phyloP scores from a whole-genome alignment of 2,329 filamentous ascomycete species.

The Zasmidium citrigriseum region DNA sequence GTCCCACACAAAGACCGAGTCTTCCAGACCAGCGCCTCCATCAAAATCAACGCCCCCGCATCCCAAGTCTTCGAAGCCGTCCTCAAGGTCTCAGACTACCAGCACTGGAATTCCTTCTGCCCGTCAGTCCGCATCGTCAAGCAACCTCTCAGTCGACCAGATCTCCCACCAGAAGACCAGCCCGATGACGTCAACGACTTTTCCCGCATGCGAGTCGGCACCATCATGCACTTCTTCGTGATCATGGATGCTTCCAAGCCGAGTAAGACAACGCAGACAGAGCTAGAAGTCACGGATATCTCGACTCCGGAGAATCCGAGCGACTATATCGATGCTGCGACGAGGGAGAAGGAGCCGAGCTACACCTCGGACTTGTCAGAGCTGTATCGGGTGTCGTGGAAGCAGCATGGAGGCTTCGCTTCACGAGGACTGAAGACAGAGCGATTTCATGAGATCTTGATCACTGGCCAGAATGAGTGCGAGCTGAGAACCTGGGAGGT shows the following conservation, averaged over 20 bases:
- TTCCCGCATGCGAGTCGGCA: conserved; percentile 17
- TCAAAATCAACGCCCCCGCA: conserved; percentile 40
- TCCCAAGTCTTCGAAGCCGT: conserved; percentile 42
- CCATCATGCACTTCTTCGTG: conserved; percentile 26
- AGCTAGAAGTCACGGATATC: conserved; percentile 28
- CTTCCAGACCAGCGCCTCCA: conserved; percentile 25
- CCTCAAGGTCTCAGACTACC: conserved; percentile 45
- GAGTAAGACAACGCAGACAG: conserved; percentile 16
- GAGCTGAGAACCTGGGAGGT: conserved; percentile 34
- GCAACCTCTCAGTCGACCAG: conserved; percentile 11
- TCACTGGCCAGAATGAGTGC: conserved; percentile 24
- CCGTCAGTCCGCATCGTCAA: conserved; percentile 41
- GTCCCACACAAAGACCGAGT: conserved; percentile 25
- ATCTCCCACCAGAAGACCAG: conserved; percentile 10
- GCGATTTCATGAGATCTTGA: conserved; percentile 33
- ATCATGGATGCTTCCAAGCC: conserved; percentile 32
- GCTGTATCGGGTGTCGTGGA: conserved; percentile 30
- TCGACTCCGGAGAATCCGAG: conserved; percentile 27
- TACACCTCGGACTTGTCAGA: conserved; percentile 24
- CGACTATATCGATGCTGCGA: conserved; percentile 21
- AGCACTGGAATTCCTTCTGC: conserved; percentile 46
- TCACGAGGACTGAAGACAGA: conserved; percentile 26
- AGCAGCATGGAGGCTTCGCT: conserved; percentile 25
- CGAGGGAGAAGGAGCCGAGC: conserved; percentile 15
- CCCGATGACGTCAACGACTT: conserved; percentile 6